Evolutionary conservation across 106 monocot species (phyloP).

Genomic region (Acorus gramineus): DNA sequence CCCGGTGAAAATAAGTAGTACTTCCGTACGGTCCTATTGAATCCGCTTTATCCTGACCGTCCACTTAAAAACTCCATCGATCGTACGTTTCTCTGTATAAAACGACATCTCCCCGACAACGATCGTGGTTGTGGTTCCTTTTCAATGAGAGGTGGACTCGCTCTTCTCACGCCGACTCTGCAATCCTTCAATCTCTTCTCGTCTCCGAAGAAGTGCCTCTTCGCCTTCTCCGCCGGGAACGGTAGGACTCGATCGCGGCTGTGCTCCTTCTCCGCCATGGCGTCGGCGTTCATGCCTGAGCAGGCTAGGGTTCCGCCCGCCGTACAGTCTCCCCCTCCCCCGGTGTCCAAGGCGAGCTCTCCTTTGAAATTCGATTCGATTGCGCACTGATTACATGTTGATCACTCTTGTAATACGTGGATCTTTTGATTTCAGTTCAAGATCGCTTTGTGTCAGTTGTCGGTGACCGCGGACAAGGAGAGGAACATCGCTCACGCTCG

Average conservation of each 20-base stretch:
- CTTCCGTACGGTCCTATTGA: too few relatives aligned
- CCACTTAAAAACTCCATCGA: too few relatives aligned
- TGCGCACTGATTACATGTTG: too few relatives aligned
- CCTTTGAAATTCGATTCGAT: not conserved
- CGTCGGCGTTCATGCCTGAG: not conserved
- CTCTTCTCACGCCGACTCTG: not conserved
- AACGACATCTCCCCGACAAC: too few relatives aligned
- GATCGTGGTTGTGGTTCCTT: too few relatives aligned
- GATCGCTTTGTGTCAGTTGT: constrained; percentile 13
- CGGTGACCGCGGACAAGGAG: constrained; percentile 11
- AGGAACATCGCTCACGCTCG: constrained; percentile 27
- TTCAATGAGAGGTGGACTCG: constrained; percentile 11
- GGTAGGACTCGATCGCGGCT: not conserved
- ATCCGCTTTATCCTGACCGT: too few relatives aligned
- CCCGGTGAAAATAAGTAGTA: too few relatives aligned
- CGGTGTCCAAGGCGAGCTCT: not conserved
- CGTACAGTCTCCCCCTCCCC: constrained; percentile 1
- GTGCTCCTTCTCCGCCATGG: not conserved
- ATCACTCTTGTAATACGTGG: too few relatives aligned
- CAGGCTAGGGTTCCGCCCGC: not conserved
- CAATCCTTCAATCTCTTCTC: not conserved
- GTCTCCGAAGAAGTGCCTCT: not conserved
- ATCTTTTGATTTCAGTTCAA: constrained; percentile 9
- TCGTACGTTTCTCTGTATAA: too few relatives aligned
- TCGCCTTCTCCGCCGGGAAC: not conserved